Evolutionary conservation across 768 basidiomycete genomes (phyloP).

Genomic region (Termitomyces sp.): DNA sequence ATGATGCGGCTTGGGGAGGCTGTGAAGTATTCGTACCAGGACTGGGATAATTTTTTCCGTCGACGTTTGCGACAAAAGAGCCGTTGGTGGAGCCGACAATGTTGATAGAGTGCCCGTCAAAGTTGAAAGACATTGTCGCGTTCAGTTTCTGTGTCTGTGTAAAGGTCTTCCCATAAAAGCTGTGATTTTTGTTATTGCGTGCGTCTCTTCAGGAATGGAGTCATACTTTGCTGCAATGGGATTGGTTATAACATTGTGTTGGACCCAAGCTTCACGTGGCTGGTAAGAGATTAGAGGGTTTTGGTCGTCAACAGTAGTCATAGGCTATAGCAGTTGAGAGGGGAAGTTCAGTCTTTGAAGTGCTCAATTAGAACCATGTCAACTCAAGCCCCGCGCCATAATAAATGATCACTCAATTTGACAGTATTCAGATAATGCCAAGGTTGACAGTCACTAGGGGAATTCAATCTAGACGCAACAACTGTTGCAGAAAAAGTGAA

Average conservation of each 20-base stretch:
- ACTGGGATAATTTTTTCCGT: background rate
- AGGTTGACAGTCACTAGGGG: no score
- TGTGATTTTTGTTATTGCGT: background rate
- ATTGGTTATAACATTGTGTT: constrained; percentile 4
- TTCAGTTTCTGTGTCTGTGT: background rate
- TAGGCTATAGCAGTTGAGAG: background rate
- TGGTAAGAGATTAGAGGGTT: constrained; percentile 8
- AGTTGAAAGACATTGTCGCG: constrained; percentile 4
- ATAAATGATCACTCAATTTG: no score
- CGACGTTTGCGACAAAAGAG: constrained; percentile 1
- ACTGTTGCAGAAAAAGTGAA: no score
- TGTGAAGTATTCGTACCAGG: background rate
- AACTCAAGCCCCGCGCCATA: no score
- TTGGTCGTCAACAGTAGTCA: constrained; percentile 6
- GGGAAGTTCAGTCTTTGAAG: background rate
- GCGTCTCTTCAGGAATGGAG: background rate
- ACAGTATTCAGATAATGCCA: no score
- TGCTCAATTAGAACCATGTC: background rate
- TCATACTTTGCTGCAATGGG: constrained; percentile 5
- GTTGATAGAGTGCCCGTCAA: constrained; percentile 2
- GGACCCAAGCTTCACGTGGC: constrained; percentile 6
- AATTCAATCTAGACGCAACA: no score
- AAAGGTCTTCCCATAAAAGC: constrained; percentile 7
- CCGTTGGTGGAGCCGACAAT: constrained; percentile 7
- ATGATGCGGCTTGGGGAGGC: background rate